phyloP scores from a whole-genome alignment of 441 rosid genomes.

The Viola pubescens region DNA sequence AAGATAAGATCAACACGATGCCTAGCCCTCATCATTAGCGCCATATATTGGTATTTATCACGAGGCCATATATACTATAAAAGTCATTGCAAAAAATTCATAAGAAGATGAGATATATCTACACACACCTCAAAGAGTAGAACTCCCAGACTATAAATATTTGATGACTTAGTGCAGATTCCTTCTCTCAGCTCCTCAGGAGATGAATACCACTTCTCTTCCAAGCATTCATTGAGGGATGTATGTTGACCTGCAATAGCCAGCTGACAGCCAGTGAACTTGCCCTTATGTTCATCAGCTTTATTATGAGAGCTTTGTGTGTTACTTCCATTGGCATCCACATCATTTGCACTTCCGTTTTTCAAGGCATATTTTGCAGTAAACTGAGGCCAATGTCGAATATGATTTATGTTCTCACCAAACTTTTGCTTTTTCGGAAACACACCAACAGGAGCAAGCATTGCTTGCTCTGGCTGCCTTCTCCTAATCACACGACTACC shows the following conservation, averaged over 20 bases:
- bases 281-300: conserved; percentile 19
- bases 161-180: conserved; percentile 42
- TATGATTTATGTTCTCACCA: conserved; percentile 25
- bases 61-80: background rate
- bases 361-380: conserved; percentile 33
- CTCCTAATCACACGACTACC: conserved; percentile 23
- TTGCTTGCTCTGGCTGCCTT: conserved; percentile 33
- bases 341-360: conserved; percentile 29
- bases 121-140: conserved; percentile 75
- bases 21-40: too few relatives aligned
- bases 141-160: conserved; percentile 84
- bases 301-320: conserved; percentile 23
- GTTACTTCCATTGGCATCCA: conserved; percentile 17
- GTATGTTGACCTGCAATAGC: conserved; percentile 27
- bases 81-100: background rate
- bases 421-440: conserved; percentile 57
- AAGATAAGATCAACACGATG: too few relatives aligned
- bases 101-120: conserved; percentile 6
- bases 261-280: conserved; percentile 17
- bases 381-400: conserved; percentile 47
- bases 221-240: conserved; percentile 39
- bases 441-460: conserved; percentile 18
- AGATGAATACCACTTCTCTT: conserved; percentile 85
- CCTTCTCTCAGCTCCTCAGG: conserved; percentile 65
- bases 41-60: too few relatives aligned